Evolutionary conservation across 2,329 filamentous ascomycete genomes (phyloP), one percentile per base, ranked within the genome.

Genomic region (Aspergillus sp.): DNA sequence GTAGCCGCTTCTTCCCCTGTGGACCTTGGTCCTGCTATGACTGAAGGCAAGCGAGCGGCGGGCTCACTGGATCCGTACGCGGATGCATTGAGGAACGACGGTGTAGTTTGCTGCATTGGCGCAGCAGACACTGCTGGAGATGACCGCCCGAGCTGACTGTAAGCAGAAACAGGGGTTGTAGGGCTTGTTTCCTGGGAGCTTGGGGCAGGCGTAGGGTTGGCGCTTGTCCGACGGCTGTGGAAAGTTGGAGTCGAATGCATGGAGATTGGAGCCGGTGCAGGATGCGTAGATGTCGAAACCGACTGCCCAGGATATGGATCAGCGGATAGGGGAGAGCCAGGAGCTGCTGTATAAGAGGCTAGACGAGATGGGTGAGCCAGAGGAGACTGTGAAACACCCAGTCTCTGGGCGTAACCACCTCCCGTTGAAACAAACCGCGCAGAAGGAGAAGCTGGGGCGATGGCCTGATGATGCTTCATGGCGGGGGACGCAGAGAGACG

Each of bases 401-500:
- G 64, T 39, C 72, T 77, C 8, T 69, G 70, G 10, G 73, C 68
- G 38, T 64, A 66, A 47, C 68, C 70, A 11, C 71, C 67, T 47
- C 66, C 62, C 1, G 67, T 54, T 41, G 70, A 67, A 17, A 70
- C 67, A 54, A 76, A 71, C 4, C 75, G 73, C 23, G 72, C 68
- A 10, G 75, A 75, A 3, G 77, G 76, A 15, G 77, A 79, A 17
- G 68, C 68, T 27, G 76, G 75, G 19, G 72, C 71, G 52, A 75
- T 71, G 25, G 70, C 63, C 44, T 71, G 70, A n/a, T 72, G 70
- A 17, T 64, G 67, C 54, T 67, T 67, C 27, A 67, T 66, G 19
- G 68, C 66, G 3, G 75, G 75, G 32, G 77, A 77, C 17, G 73
- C 62, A 5, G 71, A 72, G 30, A 69, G 68, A n/a, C 68, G 69